Evolutionary conservation across 1,139 yeast species (phyloP), one percentile per base, ranked within the genome.

Genomic region (Pichia sp.): DNA sequence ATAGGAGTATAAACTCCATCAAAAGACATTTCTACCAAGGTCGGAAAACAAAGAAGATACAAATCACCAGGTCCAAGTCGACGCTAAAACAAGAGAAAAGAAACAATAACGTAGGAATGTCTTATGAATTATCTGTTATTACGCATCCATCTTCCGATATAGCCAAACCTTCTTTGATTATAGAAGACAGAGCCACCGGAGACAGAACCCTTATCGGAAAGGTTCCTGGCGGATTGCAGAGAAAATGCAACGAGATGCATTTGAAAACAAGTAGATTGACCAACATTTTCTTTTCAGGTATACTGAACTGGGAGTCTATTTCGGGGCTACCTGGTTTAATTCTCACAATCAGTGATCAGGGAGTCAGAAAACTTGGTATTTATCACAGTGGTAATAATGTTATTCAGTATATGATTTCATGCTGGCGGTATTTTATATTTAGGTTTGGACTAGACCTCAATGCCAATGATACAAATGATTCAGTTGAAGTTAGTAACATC

Each of bases 311-410:
- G 97, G 64, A 73, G 5, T 73, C 81, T 27, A 67, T 88, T 5
- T 90, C 95, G 10, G 98, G 98, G 0, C 64, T 92, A 10, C 97
- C 97, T 0, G 98, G 98, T 0, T 66, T 87, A 54, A 77, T 90
- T 44, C 66, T 92, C 45, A 87, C 97, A 0, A 70, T 85, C n/a
- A 81, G 88, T 44, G 97, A 87, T 55, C 84, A 86, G 50, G 90
- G 90, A 2, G 73, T 75, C 45, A 73, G 73, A 40, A 64, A 70
- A 6, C 52, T 78, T 31, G 60, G 60, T 6, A 52, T 82, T 2
- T 66, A 64, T 45, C 72, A 77, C 41, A 52, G 60, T 40, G 79
- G 79, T 27, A 52, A 49, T 33, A 61, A 66, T 39, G 55, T 79
- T 31, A 55, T 73, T 33, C 68, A 73, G 38, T 83, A 77, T 62